A percentile compares a stretch with the other conserved stretches of the same genome.
Evolutionary conservation across 352 stramenopile species (phyloP).

Genomic region (Lagenidium giganteum): DNA sequence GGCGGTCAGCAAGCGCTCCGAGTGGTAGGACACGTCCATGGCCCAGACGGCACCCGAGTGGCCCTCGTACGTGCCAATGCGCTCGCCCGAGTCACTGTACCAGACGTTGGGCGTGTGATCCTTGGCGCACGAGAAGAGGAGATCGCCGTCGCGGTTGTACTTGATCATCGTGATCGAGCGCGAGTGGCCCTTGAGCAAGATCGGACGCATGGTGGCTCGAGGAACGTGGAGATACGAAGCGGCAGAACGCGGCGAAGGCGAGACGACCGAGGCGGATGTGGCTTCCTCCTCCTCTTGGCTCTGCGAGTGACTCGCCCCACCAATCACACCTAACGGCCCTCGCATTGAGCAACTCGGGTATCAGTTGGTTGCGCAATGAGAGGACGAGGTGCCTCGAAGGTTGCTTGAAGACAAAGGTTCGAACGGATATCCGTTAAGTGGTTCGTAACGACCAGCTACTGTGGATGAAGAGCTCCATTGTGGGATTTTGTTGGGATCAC

Average conservation of each 20-base stretch:
- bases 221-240: background rate
- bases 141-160: constrained; percentile 98
- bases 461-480: no score
- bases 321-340: constrained; percentile 12
- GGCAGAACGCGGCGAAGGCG: background rate
- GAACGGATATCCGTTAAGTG: no score
- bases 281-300: background rate
- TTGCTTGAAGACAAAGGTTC: constrained; percentile 2
- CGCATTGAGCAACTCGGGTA: constrained; percentile 5
- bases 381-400: constrained; percentile 4
- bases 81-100: constrained; percentile 95
- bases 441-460: no score
- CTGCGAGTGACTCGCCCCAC: constrained; percentile 8
- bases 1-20: constrained; percentile 93
- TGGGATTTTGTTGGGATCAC: no score
- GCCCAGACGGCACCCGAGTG: constrained; percentile 97
- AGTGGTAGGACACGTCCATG: constrained; percentile 93
- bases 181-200: constrained; percentile 99
- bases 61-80: constrained; percentile 94
- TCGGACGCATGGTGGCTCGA: constrained; percentile 88
- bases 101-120: constrained; percentile 96
- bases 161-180: constrained; percentile 98
- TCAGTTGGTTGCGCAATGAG: constrained; percentile 6
- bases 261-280: constrained; percentile 16
- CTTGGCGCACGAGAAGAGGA: constrained; percentile 97